Percentiles rank a stretch among this genome's conserved stretches.
Conservation (phyloP, 1,139 yeast genomes). For the Taphrina pruni region DNA sequence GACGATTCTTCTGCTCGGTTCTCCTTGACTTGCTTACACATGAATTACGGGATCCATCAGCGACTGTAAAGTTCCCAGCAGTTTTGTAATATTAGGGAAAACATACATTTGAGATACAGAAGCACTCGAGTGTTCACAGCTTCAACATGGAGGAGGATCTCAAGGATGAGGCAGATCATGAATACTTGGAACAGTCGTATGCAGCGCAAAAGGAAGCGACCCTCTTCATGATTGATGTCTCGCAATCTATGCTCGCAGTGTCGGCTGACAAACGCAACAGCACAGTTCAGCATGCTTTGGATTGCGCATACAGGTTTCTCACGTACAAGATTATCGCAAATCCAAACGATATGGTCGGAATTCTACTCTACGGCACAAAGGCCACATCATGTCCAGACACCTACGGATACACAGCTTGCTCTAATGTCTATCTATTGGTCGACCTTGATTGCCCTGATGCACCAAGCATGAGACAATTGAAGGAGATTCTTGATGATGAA, state of each 20-base stretch:
- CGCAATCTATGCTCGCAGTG: slow-evolving; percentile 49
- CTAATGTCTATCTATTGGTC: slow-evolving; percentile 47
- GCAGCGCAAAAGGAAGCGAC: slow-evolving; percentile 51
- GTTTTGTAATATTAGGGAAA: too few species aligned
- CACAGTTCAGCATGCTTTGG: slow-evolving; percentile 48
- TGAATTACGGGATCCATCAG: too few species aligned
- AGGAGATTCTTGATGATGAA: slow-evolving; percentile 47
- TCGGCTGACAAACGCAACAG: not conserved
- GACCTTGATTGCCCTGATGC: slow-evolving; percentile 51
- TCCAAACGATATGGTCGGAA: slow-evolving; percentile 51
- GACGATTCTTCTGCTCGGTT: too few species aligned
- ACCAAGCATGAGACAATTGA: slow-evolving; percentile 48
- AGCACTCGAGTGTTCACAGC: too few species aligned
- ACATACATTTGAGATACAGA: too few species aligned
- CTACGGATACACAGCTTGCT: slow-evolving; percentile 21
- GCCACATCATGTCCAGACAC: slow-evolving; percentile 44
- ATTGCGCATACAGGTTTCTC: slow-evolving; percentile 50
- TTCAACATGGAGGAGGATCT: slow-evolving; percentile 11
- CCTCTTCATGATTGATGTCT: slow-evolving; percentile 53
- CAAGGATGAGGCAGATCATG: slow-evolving; percentile 18
- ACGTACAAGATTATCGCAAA: slow-evolving; percentile 49
- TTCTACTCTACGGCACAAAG: slow-evolving; percentile 50
- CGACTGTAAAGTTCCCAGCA: too few species aligned
- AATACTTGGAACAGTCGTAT: slow-evolving; percentile 39
- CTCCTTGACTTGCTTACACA: too few species aligned